Conservation (phyloP, 306 rosid species). For the Casuarina glauca region DNA sequence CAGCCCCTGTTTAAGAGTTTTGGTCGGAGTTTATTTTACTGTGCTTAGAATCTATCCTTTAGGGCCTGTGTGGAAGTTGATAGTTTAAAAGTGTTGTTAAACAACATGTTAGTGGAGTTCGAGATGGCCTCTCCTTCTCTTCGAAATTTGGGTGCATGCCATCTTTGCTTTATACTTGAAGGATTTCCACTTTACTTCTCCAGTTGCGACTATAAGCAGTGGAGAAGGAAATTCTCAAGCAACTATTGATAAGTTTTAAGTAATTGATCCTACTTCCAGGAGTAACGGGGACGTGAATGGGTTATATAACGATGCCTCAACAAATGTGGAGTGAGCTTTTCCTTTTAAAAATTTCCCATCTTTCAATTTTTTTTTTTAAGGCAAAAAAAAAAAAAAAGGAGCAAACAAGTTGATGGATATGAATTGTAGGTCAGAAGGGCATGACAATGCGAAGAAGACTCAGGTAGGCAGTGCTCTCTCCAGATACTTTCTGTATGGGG, state of each 20-base stretch:
- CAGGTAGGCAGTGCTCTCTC: constrained; percentile 43
- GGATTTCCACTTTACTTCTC: not conserved
- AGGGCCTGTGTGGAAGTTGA: not conserved
- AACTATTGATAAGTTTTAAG: not conserved
- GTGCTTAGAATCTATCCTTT: not conserved
- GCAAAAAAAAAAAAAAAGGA: not conserved
- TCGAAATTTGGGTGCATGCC: not conserved
- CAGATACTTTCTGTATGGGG: constrained; percentile 11
- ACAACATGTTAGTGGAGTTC: not conserved
- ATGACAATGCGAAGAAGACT: constrained; percentile 37
- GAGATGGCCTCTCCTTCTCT: not conserved
- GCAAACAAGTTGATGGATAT: constrained; percentile 17
- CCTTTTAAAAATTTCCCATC: not conserved
- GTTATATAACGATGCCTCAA: constrained; percentile 21
- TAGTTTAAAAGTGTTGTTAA: not conserved
- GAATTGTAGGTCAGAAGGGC: constrained; percentile 48
- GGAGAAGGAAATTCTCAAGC: not conserved
- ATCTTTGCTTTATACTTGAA: not conserved
- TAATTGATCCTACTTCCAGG: constrained; percentile 38
- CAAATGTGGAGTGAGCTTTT: constrained; percentile 32
- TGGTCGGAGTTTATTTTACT: not conserved
- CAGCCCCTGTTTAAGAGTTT: not conserved
- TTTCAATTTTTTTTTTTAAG: not conserved
- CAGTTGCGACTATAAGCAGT: too few species aligned
- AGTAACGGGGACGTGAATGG: constrained; percentile 39